Conservation (phyloP, 2,329 filamentous ascomycete genomes). For the Cladosporium colombiae region DNA sequence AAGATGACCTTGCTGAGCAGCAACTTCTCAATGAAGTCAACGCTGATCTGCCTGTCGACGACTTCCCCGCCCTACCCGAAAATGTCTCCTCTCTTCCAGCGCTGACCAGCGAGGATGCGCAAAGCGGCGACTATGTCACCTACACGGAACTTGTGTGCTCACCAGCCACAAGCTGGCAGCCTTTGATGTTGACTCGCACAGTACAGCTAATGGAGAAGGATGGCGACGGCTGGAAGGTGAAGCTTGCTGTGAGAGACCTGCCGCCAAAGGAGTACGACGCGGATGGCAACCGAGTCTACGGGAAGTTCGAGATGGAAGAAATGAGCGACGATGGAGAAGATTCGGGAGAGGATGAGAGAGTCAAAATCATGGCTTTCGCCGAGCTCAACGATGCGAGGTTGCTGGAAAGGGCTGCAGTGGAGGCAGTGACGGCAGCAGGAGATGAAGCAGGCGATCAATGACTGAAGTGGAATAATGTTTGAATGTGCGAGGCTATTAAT, state of each 20-base stretch:
- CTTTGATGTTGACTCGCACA: slow-evolving; percentile 64
- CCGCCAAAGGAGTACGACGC: slow-evolving; percentile 62
- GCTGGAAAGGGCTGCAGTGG: slow-evolving; percentile 18
- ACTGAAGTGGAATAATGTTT: neutral
- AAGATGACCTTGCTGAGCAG: slow-evolving; percentile 33
- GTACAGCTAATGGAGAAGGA: slow-evolving; percentile 62
- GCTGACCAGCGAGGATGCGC: slow-evolving; percentile 52
- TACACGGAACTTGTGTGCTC: slow-evolving; percentile 68
- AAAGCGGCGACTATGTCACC: slow-evolving; percentile 64
- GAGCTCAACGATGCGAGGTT: slow-evolving; percentile 71
- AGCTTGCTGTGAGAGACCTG: slow-evolving; percentile 70
- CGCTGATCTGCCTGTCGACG: slow-evolving; percentile 45
- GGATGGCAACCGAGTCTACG: slow-evolving; percentile 72
- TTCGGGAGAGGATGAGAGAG: slow-evolving; percentile 53
- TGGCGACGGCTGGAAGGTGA: slow-evolving; percentile 48
- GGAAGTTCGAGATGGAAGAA: slow-evolving; percentile 70
- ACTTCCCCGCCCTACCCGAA: slow-evolving; percentile 54
- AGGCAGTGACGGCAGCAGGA: neutral
- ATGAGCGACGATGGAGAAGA: slow-evolving; percentile 59
- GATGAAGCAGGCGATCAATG: neutral
- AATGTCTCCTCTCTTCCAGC: slow-evolving; percentile 49
- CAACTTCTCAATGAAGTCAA: slow-evolving; percentile 32
- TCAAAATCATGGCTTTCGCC: slow-evolving; percentile 59
- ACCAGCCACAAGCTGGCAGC: slow-evolving; percentile 65
- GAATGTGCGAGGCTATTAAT: neutral